Base-by-base conservation (phyloP, 768 basidiomycete genomes). In the Mycena polygramma region DNA sequence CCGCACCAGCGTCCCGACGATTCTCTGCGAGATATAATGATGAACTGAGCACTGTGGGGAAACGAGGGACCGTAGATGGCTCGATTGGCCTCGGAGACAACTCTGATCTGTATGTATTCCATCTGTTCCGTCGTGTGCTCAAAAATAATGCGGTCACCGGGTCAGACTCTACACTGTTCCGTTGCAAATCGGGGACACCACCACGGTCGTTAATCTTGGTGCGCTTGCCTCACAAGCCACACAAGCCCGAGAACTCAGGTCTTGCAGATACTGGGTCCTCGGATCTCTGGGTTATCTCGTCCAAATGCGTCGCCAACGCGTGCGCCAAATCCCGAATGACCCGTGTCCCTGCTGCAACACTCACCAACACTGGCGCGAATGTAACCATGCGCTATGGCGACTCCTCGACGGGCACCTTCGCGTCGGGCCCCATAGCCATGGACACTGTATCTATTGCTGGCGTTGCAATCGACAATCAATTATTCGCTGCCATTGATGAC, bases 181-280 rank as follows among this genome's bases (percentile, higher is more conserved):
- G 24, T 78, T 89, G 26, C 77, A 80, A 66, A 75, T 89, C 22
- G 88, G 87, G 30, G 76, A 69, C 51, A 82, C 79, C 22, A 73
- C 77, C 35, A 79, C 82, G 17, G 79, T 87, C 20, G 80, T 89
- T n/a, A 83, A 90, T 53, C 76, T 89, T 43, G 87, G 87, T 88
- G 63, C 43, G 79, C 72, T 54, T n/a, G n/a, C 24, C 26, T 43
- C 39, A 24, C 20, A 46, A 17, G 20, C 20, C 30, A 17, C 7
- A n/a, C 45, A 45, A 58, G 24, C 24, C 17, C 19, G 35, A 24
- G 13, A 45, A 43, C 55, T 53, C 8, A 45, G n/a, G n/a, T 11
- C n/a, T n/a, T 39, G 26, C 48, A 91, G 91, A 92, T 73, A 92
- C 92, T 4, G 92, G 92, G 22, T 92, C 92, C 5, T 88, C 90